Percentiles rank a stretch among this genome's conserved stretches.
phyloP scores from a whole-genome alignment of 2,329 filamentous ascomycete species.

The Coniochaeta hoffmannii region DNA sequence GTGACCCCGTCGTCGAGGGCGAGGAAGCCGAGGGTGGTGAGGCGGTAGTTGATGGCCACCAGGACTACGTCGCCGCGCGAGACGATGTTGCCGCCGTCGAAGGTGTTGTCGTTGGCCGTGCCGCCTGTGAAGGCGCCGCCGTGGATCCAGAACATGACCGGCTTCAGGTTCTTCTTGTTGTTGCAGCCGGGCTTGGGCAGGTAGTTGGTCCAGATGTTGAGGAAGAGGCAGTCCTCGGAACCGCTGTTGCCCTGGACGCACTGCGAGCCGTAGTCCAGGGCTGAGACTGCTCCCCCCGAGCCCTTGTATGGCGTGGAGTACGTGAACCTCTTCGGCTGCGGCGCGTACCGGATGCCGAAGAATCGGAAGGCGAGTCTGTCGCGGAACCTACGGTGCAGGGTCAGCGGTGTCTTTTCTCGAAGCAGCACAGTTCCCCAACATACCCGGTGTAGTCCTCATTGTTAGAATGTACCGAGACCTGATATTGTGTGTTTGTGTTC shows the following conservation, averaged over 20 bases:
- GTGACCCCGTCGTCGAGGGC: constrained; percentile 39
- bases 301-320: constrained; percentile 32
- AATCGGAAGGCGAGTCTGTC: constrained; percentile 43
- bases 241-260: constrained; percentile 31
- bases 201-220: constrained; percentile 37
- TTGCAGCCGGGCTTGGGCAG: constrained; percentile 22
- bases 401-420: constrained; percentile 2
- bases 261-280: constrained; percentile 25
- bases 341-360: constrained; percentile 38
- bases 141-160: constrained; percentile 32
- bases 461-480: constrained; percentile 28
- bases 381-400: constrained; percentile 25
- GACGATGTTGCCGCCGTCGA: constrained; percentile 48
- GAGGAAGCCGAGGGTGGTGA: constrained; percentile 50
- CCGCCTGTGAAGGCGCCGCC: constrained; percentile 51
- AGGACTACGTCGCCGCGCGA: constrained; percentile 52
- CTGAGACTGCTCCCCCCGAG: constrained; percentile 22
- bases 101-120: constrained; percentile 25
- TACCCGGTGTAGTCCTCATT: constrained; percentile 29
- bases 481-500: constrained; percentile 26
- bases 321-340: constrained; percentile 34
- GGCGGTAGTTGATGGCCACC: constrained; percentile 53
- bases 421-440: constrained; percentile 6
- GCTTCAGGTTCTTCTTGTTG: constrained; percentile 18
- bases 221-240: constrained; percentile 37